Percentiles rank a stretch among this genome's conserved stretches.
Evolutionary conservation across 2,329 filamentous ascomycete species (phyloP).

Genomic region (Lecanosticta acicola): DNA sequence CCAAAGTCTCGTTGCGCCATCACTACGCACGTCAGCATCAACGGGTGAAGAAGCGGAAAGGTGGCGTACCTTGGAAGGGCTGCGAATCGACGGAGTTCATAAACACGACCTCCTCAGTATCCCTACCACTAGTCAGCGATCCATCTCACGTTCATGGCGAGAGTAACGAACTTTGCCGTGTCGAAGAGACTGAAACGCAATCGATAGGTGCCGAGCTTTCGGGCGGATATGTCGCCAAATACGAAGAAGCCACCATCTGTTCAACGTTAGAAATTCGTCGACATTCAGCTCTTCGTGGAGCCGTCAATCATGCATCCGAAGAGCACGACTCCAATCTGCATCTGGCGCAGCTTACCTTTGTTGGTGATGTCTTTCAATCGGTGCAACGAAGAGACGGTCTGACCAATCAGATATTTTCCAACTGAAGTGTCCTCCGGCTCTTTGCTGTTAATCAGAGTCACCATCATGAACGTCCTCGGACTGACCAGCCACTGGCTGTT

Average conservation of each 20-base stretch:
- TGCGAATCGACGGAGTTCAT: constrained; percentile 56
- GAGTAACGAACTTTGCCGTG: constrained; percentile 53
- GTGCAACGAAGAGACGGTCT: constrained; percentile 73
- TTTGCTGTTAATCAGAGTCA: constrained; percentile 43
- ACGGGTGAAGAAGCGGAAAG: not conserved
- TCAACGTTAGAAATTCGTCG: constrained; percentile 4
- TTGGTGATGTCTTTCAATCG: constrained; percentile 61
- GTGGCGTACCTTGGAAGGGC: constrained; percentile 58
- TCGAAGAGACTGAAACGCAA: constrained; percentile 76
- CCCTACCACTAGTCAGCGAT: constrained; percentile 16
- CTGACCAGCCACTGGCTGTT: constrained; percentile 57
- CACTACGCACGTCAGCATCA: constrained; percentile 12
- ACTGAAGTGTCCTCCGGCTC: constrained; percentile 17
- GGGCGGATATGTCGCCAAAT: constrained; percentile 81
- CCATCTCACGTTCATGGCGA: not conserved
- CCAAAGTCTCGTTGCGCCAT: constrained; percentile 60
- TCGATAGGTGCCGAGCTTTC: constrained; percentile 64
- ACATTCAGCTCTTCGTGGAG: too few relatives aligned
- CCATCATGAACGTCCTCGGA: constrained; percentile 59
- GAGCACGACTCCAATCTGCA: not conserved
- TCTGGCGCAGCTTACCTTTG: constrained; percentile 10
- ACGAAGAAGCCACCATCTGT: constrained; percentile 81
- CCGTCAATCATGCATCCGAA: too few relatives aligned
- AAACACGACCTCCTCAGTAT: constrained; percentile 42
- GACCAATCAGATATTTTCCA: constrained; percentile 48